Conservation (phyloP, 805 yeast species). For the Starmera quercuum region DNA sequence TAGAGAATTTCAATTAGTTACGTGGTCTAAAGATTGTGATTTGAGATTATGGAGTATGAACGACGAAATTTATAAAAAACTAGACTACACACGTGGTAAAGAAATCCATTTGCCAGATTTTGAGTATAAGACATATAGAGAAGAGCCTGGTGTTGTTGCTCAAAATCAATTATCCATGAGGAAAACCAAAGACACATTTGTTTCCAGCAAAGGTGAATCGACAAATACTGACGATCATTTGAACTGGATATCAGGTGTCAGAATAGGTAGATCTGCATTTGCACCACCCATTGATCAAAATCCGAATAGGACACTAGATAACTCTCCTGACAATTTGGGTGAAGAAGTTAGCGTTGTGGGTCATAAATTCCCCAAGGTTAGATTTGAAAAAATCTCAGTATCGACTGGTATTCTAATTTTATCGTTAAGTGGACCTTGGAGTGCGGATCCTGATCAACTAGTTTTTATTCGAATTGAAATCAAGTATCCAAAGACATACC, state of each 20-base stretch:
- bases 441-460: slow-evolving; percentile 28
- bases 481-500: slow-evolving; percentile 69
- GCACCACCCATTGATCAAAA: slow-evolving; percentile 18
- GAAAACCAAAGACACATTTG: slow-evolving; percentile 31
- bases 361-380: slow-evolving; percentile 78
- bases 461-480: slow-evolving; percentile 66
- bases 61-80: slow-evolving; percentile 38
- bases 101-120: slow-evolving; percentile 30
- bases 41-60: slow-evolving; percentile 72
- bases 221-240: slow-evolving; percentile 53
- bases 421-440: slow-evolving; percentile 80
- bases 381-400: slow-evolving; percentile 82
- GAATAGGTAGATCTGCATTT: slow-evolving; percentile 36
- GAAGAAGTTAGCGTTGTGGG: slow-evolving; percentile 89
- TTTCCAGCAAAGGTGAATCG: slow-evolving; percentile 29
- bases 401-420: slow-evolving; percentile 74
- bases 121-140: slow-evolving; percentile 40
- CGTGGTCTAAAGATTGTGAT: slow-evolving; percentile 91
- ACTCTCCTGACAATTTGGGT: slow-evolving; percentile 59
- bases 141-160: slow-evolving; percentile 33
- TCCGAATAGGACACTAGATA: slow-evolving; percentile 29
- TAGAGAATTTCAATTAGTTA: slow-evolving; percentile 82
- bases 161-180: slow-evolving; percentile 26
- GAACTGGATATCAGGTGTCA: slow-evolving; percentile 90
- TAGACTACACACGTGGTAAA: slow-evolving; percentile 32